phyloP scores from a whole-genome alignment of 192 early-diverging fungal species.

The Umbelopsis isabellina region DNA sequence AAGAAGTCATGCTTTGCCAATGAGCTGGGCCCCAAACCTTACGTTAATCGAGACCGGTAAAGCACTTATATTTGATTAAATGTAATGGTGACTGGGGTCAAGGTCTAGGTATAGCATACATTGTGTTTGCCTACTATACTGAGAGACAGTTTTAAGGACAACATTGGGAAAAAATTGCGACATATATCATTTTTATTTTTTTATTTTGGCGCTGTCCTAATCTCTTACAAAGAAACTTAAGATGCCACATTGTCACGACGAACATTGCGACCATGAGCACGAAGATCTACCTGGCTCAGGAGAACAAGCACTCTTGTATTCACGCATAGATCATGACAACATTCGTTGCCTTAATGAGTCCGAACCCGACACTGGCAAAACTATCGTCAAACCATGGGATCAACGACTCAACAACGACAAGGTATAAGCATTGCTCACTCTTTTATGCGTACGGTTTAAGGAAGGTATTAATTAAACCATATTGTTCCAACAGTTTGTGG shows the following conservation, averaged over 20 bases:
- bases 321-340: slow-evolving; percentile 78
- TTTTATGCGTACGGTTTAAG: not conserved
- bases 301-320: slow-evolving; percentile 70
- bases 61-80: no score
- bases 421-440: slow-evolving; percentile 37
- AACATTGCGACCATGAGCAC: slow-evolving; percentile 72
- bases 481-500: slow-evolving; percentile 52
- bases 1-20: no score
- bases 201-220: no score
- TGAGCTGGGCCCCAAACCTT: no score
- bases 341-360: slow-evolving; percentile 84
- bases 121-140: no score
- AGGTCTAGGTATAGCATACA: no score
- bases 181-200: no score
- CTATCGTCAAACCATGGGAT: slow-evolving; percentile 87
- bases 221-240: not conserved
- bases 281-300: slow-evolving; percentile 69
- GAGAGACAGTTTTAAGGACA: no score
- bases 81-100: no score
- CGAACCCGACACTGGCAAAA: slow-evolving; percentile 61
- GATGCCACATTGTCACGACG: slow-evolving; percentile 38
- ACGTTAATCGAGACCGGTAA: no score
- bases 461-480: not conserved
- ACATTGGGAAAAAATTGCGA: no score
- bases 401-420: slow-evolving; percentile 71